Percentiles rank a stretch among this genome's conserved stretches.
Evolutionary conservation across 2,329 filamentous ascomycete genomes (phyloP).

Genomic region (Curvularia hawaiiensis): DNA sequence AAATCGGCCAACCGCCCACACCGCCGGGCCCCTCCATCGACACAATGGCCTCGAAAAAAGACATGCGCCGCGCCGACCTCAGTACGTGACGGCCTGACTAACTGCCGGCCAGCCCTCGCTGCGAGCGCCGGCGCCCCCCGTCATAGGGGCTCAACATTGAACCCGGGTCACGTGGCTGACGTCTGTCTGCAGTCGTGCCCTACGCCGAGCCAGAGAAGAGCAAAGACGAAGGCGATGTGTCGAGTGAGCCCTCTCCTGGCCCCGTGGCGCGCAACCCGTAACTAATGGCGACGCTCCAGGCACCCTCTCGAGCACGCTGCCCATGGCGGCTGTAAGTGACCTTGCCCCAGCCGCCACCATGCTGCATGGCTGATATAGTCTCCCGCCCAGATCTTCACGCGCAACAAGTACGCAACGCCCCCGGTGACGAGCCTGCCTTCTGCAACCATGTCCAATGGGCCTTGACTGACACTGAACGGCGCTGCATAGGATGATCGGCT

Average conservation of each 20-base stretch:
- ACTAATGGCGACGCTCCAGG: constrained; percentile 44
- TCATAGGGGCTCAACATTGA: constrained; percentile 9
- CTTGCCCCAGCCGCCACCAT: constrained; percentile 12
- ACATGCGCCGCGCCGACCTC: constrained; percentile 76
- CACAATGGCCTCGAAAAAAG: constrained; percentile 71
- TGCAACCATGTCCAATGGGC: constrained; percentile 7
- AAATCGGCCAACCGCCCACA: constrained; percentile 15
- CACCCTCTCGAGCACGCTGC: constrained; percentile 76
- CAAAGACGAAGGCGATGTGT: constrained; percentile 69
- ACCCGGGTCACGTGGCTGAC: constrained; percentile 38
- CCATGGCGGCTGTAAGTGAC: constrained; percentile 79
- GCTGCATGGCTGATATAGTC: constrained; percentile 36
- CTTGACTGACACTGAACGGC: constrained; percentile 22
- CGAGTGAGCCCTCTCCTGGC: constrained; percentile 58
- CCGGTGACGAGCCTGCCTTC: constrained; percentile 6
- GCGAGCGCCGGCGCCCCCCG: neutral
- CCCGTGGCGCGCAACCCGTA: neutral
- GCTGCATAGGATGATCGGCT: constrained; percentile 64
- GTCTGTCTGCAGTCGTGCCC: constrained; percentile 71
- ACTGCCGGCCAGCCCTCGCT: neutral
- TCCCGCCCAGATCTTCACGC: constrained; percentile 74
- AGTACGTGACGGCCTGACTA: constrained; percentile 63
- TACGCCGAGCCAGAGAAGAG: constrained; percentile 77
- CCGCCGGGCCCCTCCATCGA: constrained; percentile 15
- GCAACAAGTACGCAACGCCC: constrained; percentile 70